Evolutionary conservation across 495 filamentous ascomycete species (phyloP).

Genomic region (Terfezia boudieri): DNA sequence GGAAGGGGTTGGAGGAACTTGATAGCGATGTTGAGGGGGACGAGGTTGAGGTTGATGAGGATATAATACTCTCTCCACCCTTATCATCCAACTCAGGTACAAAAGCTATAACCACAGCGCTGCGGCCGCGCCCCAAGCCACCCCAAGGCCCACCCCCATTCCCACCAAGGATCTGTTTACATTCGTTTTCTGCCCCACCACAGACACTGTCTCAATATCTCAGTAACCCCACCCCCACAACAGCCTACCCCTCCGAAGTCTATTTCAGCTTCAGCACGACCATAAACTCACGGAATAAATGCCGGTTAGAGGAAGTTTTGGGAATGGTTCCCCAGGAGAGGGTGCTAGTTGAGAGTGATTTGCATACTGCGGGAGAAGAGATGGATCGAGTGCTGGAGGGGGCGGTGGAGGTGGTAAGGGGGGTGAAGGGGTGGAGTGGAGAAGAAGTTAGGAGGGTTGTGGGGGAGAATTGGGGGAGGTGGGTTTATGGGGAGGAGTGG

Average conservation of each 20-base stretch:
- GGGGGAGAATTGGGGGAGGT: constrained; percentile 56
- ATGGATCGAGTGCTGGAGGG: constrained; percentile 67
- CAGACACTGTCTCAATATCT: constrained; percentile 60
- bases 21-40: constrained; percentile 25
- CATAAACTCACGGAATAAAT: constrained; percentile 47
- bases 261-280: constrained; percentile 75
- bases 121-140: constrained; percentile 7
- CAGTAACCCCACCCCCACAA: constrained; percentile 43
- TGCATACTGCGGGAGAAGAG: constrained; percentile 58
- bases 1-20: background rate
- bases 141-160: constrained; percentile 32
- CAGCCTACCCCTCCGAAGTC: constrained; percentile 28
- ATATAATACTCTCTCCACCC: constrained; percentile 2
- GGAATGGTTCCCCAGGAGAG: constrained; percentile 51
- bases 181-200: constrained; percentile 71
- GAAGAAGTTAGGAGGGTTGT: constrained; percentile 46
- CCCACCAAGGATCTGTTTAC: constrained; percentile 78
- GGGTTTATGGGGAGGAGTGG: constrained; percentile 39
- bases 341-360: constrained; percentile 72
- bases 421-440: constrained; percentile 56
- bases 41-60: constrained; percentile 22
- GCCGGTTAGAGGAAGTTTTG: constrained; percentile 38
- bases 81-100: background rate
- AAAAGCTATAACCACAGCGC: background rate
- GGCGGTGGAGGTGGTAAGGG: constrained; percentile 47